Evolutionary conservation across 371 early-diverging fungal species (phyloP).

Genomic region (Funneliformis caledonium): DNA sequence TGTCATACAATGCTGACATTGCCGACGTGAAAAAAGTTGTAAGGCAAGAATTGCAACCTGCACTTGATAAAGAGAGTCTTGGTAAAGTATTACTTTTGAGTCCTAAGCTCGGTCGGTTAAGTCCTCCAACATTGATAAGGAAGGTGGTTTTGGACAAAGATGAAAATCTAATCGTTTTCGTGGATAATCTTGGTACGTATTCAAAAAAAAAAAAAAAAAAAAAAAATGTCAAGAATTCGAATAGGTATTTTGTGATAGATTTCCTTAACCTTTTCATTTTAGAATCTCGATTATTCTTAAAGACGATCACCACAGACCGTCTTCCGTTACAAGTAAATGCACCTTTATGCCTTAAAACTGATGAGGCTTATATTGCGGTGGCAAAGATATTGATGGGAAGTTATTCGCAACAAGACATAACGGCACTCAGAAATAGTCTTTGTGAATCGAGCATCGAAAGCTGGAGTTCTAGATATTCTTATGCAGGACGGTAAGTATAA

Average conservation of each 20-base stretch:
- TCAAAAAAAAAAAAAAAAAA: not conserved
- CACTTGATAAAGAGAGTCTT: conserved; percentile 36
- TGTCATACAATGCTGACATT: conserved; percentile 36
- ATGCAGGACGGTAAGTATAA: conserved; percentile 8
- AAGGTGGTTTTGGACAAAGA: conserved; percentile 15
- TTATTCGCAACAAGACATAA: conserved; percentile 27
- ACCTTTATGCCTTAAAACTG: conserved; percentile 35
- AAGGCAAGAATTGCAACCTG: conserved; percentile 34
- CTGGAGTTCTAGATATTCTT: conserved; percentile 35
- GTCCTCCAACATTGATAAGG: conserved; percentile 26
- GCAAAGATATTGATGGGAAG: conserved; percentile 29
- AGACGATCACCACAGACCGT: conserved; percentile 32
- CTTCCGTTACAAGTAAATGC: conserved; percentile 40
- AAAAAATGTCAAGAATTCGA: not conserved
- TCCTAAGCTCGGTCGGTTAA: conserved; percentile 17
- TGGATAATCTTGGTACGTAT: conserved; percentile 36
- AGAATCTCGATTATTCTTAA: conserved; percentile 31
- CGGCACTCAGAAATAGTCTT: conserved; percentile 10
- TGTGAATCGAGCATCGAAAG: conserved; percentile 37
- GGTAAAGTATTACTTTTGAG: conserved; percentile 39
- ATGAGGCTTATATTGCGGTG: conserved; percentile 35
- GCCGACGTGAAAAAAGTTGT: conserved; percentile 35
- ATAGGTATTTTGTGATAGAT: not conserved
- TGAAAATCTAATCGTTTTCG: conserved; percentile 30
- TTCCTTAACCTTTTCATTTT: not conserved